A percentile compares a stretch with the other conserved stretches of the same genome.
phyloP scores from a whole-genome alignment of 495 filamentous ascomycete genomes.

The Stereocaulon alpinum region DNA sequence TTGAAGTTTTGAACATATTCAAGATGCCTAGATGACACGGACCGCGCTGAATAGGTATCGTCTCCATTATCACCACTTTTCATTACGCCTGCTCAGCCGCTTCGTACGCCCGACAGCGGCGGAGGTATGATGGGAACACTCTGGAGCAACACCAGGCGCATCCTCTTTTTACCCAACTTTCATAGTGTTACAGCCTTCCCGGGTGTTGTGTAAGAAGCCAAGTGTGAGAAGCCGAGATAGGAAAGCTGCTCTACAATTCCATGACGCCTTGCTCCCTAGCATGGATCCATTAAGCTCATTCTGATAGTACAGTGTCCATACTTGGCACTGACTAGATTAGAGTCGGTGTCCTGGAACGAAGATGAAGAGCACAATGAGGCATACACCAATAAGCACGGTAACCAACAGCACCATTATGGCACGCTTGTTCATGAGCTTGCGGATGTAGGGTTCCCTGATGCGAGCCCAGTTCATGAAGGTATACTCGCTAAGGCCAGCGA shows the following conservation, averaged over 20 bases:
- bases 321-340: conserved; percentile 30
- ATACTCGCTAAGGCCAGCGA: conserved; percentile 88
- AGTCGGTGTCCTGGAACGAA: conserved; percentile 86
- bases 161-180: not conserved
- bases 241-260: not conserved
- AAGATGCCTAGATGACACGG: conserved; percentile 6
- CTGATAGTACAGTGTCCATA: not conserved
- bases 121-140: not conserved
- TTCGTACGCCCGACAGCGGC: not conserved
- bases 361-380: conserved; percentile 72
- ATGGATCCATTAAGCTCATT: not conserved
- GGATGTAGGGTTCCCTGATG: conserved; percentile 81
- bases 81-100: not conserved
- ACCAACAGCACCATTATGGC: conserved; percentile 64
- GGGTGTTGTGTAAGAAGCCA: not conserved
- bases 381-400: conserved; percentile 63
- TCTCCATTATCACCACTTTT: not conserved
- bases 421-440: conserved; percentile 69
- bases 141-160: not conserved
- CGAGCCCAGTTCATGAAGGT: conserved; percentile 82
- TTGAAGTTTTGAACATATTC: not conserved
- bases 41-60: no score
- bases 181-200: not conserved
- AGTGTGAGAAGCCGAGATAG: not conserved
- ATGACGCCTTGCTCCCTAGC: conserved; percentile 7